Conservation (phyloP, 331 rosid genomes). For the Rosa hybrid region DNA sequence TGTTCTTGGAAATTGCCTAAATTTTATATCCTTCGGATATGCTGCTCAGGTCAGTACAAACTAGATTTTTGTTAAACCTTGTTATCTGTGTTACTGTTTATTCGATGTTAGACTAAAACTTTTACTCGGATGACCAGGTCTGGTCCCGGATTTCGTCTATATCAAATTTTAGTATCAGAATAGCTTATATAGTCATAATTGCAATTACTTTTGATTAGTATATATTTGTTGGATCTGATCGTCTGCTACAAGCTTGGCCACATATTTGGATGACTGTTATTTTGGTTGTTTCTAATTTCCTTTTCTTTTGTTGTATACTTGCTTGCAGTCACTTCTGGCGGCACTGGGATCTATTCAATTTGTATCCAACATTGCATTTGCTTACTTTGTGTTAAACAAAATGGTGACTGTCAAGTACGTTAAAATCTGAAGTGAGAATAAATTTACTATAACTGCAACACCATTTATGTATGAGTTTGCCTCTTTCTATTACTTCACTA, state of each 20-base stretch:
- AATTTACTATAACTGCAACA: slow-evolving; percentile 5
- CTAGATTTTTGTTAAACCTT: background rate
- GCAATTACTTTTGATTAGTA: background rate
- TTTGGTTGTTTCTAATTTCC: slow-evolving; percentile 21
- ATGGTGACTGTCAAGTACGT: slow-evolving; percentile 80
- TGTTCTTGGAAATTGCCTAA: slow-evolving; percentile 86
- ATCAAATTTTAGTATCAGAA: background rate
- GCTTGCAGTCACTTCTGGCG: slow-evolving; percentile 92
- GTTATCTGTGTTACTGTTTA: background rate
- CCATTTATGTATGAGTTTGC: slow-evolving; percentile 4
- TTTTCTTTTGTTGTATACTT: slow-evolving; percentile 18
- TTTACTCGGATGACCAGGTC: background rate
- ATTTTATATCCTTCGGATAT: slow-evolving; percentile 93
- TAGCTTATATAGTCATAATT: background rate
- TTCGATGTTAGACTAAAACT: slow-evolving; percentile 5
- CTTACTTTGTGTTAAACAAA: slow-evolving; percentile 89
- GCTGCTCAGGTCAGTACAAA: slow-evolving; percentile 89
- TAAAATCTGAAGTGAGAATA: slow-evolving; percentile 26
- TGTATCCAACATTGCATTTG: slow-evolving; percentile 94
- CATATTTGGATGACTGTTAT: slow-evolving; percentile 21
- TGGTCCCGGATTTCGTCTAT: background rate
- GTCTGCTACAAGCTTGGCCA: background rate
- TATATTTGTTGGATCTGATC: background rate
- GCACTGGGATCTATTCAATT: slow-evolving; percentile 98
- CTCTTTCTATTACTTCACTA: background rate